Evolutionary conservation across 805 yeast species (phyloP).

Genomic region (Priceomyces fermenticarens): DNA sequence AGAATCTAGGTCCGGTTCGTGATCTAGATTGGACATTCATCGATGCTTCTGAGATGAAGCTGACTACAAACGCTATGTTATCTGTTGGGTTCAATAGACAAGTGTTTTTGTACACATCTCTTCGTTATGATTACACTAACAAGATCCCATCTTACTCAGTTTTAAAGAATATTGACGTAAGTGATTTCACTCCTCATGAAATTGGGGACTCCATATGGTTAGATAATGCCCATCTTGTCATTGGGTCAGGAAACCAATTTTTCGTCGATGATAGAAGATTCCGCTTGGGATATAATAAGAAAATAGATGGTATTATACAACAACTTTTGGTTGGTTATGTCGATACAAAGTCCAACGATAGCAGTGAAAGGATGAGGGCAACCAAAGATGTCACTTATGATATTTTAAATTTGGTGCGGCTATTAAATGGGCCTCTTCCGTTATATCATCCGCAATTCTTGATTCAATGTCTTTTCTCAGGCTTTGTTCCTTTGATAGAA

Average conservation of each 20-base stretch:
- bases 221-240: conserved; percentile 69
- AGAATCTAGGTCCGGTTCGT: conserved; percentile 37
- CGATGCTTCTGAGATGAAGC: conserved; percentile 15
- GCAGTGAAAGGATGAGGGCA: conserved; percentile 24
- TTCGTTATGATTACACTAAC: conserved; percentile 87
- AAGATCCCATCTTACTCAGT: conserved; percentile 73
- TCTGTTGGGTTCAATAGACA: conserved; percentile 72
- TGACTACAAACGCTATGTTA: conserved; percentile 51
- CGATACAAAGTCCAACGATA: conserved; percentile 13
- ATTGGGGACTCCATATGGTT: conserved; percentile 93
- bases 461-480: conserved; percentile 68
- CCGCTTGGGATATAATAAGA: conserved; percentile 22
- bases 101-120: conserved; percentile 71
- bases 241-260: conserved; percentile 88
- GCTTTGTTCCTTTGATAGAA: conserved; percentile 53
- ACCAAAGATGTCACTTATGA: conserved; percentile 25
- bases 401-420: conserved; percentile 67
- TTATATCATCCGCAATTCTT: conserved; percentile 87
- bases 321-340: conserved; percentile 34
- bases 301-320: conserved; percentile 53
- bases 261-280: conserved; percentile 72
- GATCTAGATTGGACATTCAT: conserved; percentile 89
- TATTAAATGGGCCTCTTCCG: conserved; percentile 87
- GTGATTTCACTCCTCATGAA: conserved; percentile 67
- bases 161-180: conserved; percentile 68